These are phyloP conservation scores for Helotiales sp. DNA, from an alignment of 2,329 filamentous ascomycete species.

Conservation along the genomic window DNA sequence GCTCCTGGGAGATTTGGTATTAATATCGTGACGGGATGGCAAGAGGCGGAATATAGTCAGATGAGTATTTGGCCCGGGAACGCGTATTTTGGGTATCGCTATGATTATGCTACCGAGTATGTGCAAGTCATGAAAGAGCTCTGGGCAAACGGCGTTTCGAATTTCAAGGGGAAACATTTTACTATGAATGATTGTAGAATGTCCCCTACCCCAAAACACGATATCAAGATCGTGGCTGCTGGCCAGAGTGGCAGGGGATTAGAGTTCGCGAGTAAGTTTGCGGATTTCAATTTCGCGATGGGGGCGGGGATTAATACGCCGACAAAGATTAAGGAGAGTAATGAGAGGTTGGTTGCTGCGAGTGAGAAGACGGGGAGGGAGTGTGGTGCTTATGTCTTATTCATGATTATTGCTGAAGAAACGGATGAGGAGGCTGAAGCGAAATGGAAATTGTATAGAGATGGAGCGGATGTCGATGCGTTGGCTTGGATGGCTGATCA, in stretches of 20 bases:
- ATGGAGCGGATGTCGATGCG: constrained; percentile 35
- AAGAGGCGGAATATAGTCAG: constrained; percentile 36
- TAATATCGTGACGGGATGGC: constrained; percentile 39
- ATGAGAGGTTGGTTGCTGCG: constrained; percentile 33
- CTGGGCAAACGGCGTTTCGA: constrained; percentile 35
- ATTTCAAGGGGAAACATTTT: constrained; percentile 38
- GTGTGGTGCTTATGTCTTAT: constrained; percentile 37
- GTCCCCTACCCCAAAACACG: constrained; percentile 22
- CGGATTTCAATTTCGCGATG: constrained; percentile 38
- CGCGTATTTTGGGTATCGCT: constrained; percentile 35
- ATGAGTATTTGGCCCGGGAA: constrained; percentile 38
- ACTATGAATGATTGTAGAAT: constrained; percentile 38
- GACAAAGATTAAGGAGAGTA: constrained; percentile 28
- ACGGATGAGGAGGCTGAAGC: constrained; percentile 34
- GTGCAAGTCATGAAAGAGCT: constrained; percentile 38
- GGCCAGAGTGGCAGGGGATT: constrained; percentile 37
- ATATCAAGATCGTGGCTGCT: constrained; percentile 36
- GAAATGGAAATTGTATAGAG: constrained; percentile 37
- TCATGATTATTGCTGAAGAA: constrained; percentile 37
- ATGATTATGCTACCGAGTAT: constrained; percentile 38
- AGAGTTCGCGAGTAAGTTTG: constrained; percentile 36
- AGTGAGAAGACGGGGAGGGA: constrained; percentile 31
- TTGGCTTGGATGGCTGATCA: constrained; percentile 37
- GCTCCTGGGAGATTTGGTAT: constrained; percentile 36
- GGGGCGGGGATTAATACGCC: constrained; percentile 36